phyloP scores from a whole-genome alignment of 345 rosid species.

The Citrus trifoliata region DNA sequence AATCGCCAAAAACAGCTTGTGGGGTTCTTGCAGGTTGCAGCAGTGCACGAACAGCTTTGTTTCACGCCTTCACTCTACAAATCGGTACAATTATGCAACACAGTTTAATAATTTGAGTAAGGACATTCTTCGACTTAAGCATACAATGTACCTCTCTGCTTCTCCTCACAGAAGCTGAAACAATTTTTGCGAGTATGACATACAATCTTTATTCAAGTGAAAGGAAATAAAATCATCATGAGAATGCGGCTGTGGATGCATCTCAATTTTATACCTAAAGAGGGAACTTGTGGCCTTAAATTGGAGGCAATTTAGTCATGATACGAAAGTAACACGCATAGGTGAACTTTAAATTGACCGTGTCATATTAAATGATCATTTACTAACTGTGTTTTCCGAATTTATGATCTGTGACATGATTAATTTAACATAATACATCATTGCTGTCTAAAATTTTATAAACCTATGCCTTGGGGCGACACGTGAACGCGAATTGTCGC shows the following conservation, averaged over 20 bases:
- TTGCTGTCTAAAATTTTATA: too few species aligned
- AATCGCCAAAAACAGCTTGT: neutral
- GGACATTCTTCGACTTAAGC: neutral
- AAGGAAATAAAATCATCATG: neutral
- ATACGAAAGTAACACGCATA: neutral
- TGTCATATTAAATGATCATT: too few species aligned
- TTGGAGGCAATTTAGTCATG: neutral
- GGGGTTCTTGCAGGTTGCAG: neutral
- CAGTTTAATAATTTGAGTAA: neutral
- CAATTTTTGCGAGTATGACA: neutral
- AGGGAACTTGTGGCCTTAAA: neutral
- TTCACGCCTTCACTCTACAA: neutral
- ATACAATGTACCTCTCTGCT: neutral
- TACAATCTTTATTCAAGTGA: neutral
- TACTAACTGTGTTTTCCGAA: too few species aligned
- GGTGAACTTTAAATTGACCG: neutral
- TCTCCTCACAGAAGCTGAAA: neutral
- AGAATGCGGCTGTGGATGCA: neutral
- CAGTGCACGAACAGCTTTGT: neutral
- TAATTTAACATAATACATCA: too few species aligned
- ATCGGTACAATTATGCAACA: neutral
- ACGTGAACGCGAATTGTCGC: too few species aligned
- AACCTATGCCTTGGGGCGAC: too few species aligned
- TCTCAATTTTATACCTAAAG: neutral
- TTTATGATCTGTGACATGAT: too few species aligned